A percentile compares a stretch with the other conserved stretches of the same genome.
Conservation (phyloP, 2,329 filamentous ascomycete species). For the Colletotrichum higginsianum region DNA sequence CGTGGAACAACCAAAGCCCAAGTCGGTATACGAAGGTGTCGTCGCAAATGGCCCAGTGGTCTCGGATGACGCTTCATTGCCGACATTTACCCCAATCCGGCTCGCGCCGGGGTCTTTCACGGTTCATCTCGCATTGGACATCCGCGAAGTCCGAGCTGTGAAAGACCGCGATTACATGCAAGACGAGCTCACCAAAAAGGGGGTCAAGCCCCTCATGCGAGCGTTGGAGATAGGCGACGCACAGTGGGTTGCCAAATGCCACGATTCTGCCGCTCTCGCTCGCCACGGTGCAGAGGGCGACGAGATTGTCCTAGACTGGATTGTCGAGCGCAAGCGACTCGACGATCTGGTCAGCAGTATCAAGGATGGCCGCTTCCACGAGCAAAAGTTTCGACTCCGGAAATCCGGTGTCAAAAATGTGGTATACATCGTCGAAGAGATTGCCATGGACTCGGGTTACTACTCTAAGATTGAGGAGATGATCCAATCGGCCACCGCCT, state of each 20-base stretch:
- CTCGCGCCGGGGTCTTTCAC: constrained; percentile 78
- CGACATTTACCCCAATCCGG: constrained; percentile 70
- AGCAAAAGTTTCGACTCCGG: constrained; percentile 86
- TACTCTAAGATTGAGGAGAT: constrained; percentile 74
- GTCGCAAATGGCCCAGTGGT: constrained; percentile 56
- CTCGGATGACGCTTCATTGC: constrained; percentile 53
- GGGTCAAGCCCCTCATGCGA: constrained; percentile 76
- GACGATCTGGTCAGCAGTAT: constrained; percentile 87
- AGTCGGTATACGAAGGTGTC: constrained; percentile 53
- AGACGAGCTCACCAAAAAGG: constrained; percentile 77
- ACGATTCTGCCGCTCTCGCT: constrained; percentile 70
- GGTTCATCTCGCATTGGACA: constrained; percentile 81
- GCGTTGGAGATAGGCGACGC: constrained; percentile 81
- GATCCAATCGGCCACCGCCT: constrained; percentile 80
- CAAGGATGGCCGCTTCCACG: constrained; percentile 85
- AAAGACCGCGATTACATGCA: constrained; percentile 85
- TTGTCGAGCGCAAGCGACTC: constrained; percentile 84
- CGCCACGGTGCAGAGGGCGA: constrained; percentile 73
- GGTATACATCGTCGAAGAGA: constrained; percentile 84
- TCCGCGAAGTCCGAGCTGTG: constrained; percentile 80
- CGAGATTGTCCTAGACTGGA: constrained; percentile 84
- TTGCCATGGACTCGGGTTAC: constrained; percentile 69
- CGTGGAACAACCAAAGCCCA: constrained; percentile 44
- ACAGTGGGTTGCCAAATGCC: constrained; percentile 83
- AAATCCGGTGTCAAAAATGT: constrained; percentile 83